Conservation (phyloP, 116 monocot genomes). For the Trichopus zeylanicus region DNA sequence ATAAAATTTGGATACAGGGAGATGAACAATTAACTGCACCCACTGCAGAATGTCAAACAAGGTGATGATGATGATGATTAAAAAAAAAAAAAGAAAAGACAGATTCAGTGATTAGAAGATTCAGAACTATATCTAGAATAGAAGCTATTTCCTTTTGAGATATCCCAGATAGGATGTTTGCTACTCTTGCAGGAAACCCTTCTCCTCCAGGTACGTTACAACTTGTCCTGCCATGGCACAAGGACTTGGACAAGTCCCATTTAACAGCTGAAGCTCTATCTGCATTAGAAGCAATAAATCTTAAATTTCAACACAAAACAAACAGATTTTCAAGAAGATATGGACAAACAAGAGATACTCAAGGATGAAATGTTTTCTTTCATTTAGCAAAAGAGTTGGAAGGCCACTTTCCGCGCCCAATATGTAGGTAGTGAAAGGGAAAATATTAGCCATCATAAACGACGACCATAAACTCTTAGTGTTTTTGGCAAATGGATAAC, state of each 20-base stretch:
- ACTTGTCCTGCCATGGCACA: conserved; percentile 41
- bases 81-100: background rate
- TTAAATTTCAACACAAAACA: background rate
- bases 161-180: no score
- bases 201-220: conserved; percentile 48
- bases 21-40: background rate
- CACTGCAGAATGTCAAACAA: background rate
- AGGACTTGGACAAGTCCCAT: conserved; percentile 52
- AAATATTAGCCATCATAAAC: no score
- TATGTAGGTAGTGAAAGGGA: no score
- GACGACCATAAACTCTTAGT: no score
- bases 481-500: no score
- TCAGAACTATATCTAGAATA: no score
- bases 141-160: no score
- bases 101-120: background rate
- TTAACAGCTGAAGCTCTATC: conserved; percentile 45
- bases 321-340: no score
- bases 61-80: background rate
- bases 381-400: no score
- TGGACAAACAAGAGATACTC: background rate
- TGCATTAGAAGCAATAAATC: conserved; percentile 3
- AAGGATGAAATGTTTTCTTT: no score
- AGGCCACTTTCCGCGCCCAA: no score
- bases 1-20: background rate
- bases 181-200: conserved; percentile 54